Evolutionary conservation across 2,329 filamentous ascomycete genomes (phyloP), one percentile per base, ranked within the genome.

Genomic region (Ophiostoma himal-ulmi): DNA sequence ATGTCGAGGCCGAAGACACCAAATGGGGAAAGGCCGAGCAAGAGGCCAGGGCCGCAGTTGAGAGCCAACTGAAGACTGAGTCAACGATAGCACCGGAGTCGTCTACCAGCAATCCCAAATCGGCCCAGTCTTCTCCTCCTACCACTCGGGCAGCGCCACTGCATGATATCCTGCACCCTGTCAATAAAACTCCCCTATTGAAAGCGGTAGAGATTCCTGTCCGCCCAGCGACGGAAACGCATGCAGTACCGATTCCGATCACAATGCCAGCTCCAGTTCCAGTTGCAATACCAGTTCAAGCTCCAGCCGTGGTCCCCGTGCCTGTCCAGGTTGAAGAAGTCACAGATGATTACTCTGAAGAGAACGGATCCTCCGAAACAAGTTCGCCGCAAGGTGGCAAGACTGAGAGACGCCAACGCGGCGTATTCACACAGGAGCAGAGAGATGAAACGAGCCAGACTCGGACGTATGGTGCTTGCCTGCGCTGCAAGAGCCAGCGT

Each of bases 401-500:
- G 22, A 22, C 52, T 3, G 52, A 57, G 37, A 54, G 71, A n/a
- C 72, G 72, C 13, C 69, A 64, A 30, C 57, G 72, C 36, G 70
- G 71, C 36, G 64, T 72, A 0, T 77, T 79, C 44, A 73, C 74
- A 0, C 73, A 75, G 7, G 71, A 74, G 17, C 72, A 75, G 20
- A 76, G 79, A 5, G 73, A 75, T n/a, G 75, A 78, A 65, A 80
- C 79, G 0, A 76, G 77, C 34, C 75, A 76, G 17, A 81, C 80
- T 1, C 77, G 80, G 14, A 76, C 73, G 13, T 73, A 76, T 22
- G 79, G 78, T 37, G 82, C 82, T 0, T 84, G 82, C 68, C 75
- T 83, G 20, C 78, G 82, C 14, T 84, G 82, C 73, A 79, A 80
- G 44, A 80, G 80, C 70, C 82, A 84, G 72, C 80, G 80, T 20